Base-by-base conservation (phyloP, 106 monocot species). In the Amphibolis antarctica region DNA sequence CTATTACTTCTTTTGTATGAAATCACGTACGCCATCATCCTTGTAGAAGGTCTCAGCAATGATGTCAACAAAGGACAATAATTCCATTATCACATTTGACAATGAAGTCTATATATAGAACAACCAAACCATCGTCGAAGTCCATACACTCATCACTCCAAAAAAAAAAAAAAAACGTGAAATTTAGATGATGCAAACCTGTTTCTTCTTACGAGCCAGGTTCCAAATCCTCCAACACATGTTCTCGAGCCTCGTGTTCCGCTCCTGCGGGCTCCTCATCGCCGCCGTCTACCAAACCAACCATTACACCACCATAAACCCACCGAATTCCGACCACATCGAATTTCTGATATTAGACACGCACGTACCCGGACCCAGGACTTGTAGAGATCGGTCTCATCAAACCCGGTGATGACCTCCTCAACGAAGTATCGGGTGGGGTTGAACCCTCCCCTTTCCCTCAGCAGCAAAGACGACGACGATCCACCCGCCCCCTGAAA, bases 211-310 rank as follows among this genome's bases (percentile, higher is more conserved):
- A 31, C 90, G 72, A n/a, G 96, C 90, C 29, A 96, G 72, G 61
- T 96, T 96, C 96, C 96, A 96, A 47, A 90, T 96, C 76, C 96
- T 75, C 96, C 96, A 96, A 59, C 90, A 96, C 96, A 96, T 96
- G 53, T 96, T 96, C 82, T 96, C 96, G 78, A 96, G 63, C 70
- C 96, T 75, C 25, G 96, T 96, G 76, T 90, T 96, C 82, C 96
- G 77, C 76, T 96, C 89, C 53, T 96, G 96, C 29, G 96, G 86
- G 29, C 96, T 79, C 77, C 90, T 75, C 72, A 76, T 96, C 44
- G 90, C 36, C 20, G 60, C 3, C 17, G 43, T 12, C 60, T 43
- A 44, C 10, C 60, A 61, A 61, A 10, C 19, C 19, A 9, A 26
- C 47, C 64, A 24, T 2, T 21, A 43, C 28, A 42, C 1, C n/a